Evolutionary conservation across 768 basidiomycete genomes (phyloP).

Genomic region (Kwoniella bestiolae): DNA sequence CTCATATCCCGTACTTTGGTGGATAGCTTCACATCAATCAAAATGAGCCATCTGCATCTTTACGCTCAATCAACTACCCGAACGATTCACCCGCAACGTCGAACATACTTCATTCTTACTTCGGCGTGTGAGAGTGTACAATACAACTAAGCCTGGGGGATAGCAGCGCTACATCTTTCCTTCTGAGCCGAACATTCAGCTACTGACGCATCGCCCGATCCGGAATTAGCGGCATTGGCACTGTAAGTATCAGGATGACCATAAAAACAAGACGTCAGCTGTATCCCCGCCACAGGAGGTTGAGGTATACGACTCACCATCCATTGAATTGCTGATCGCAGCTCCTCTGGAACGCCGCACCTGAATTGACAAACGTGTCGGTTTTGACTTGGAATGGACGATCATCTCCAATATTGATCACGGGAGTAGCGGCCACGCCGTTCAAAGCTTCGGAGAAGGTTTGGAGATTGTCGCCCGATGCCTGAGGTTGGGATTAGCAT

Average conservation of each 20-base stretch:
- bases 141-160: background rate
- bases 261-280: too few relatives aligned
- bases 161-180: constrained; percentile 11
- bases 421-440: constrained; percentile 26
- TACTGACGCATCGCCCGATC: constrained; percentile 27
- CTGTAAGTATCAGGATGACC: background rate
- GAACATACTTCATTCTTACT: too few relatives aligned
- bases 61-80: too few relatives aligned
- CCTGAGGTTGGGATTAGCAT: background rate
- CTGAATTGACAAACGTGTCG: constrained; percentile 63
- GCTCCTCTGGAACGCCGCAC: constrained; percentile 64
- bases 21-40: too few relatives aligned
- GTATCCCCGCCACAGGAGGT: too few relatives aligned
- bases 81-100: too few relatives aligned
- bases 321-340: constrained; percentile 67
- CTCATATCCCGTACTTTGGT: too few relatives aligned
- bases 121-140: background rate
- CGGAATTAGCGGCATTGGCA: constrained; percentile 34
- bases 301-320: constrained; percentile 51
- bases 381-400: constrained; percentile 61
- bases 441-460: constrained; percentile 61
- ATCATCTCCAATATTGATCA: constrained; percentile 24
- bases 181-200: constrained; percentile 31
- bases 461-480: constrained; percentile 60
- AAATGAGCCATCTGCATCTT: too few relatives aligned